Conservation (phyloP, 2,329 filamentous ascomycete genomes). For the Botryotinia narcissicola region DNA sequence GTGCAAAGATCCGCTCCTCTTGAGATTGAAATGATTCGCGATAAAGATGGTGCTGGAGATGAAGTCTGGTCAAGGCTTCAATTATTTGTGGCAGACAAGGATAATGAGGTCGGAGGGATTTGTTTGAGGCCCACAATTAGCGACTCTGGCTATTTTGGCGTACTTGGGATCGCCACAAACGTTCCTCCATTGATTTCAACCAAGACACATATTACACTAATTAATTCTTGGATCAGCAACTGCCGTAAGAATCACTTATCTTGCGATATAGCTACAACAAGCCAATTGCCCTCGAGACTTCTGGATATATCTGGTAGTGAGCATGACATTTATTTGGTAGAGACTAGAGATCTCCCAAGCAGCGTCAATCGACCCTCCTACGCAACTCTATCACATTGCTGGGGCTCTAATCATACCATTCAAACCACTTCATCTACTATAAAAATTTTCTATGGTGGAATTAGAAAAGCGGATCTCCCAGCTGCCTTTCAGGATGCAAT, state of each 20-base stretch:
- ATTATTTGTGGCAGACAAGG: background rate
- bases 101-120: background rate
- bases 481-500: background rate
- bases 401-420: background rate
- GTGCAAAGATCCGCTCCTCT: background rate
- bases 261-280: background rate
- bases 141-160: background rate
- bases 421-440: background rate
- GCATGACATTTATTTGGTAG: background rate
- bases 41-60: background rate
- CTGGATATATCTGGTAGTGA: background rate
- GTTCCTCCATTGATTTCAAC: background rate
- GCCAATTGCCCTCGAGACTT: background rate
- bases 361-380: background rate
- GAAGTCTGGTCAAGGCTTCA: background rate
- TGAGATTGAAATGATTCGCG: background rate
- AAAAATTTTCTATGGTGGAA: no score
- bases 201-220: background rate
- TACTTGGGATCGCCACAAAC: background rate
- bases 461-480: background rate
- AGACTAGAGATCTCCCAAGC: background rate
- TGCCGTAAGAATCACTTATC: background rate
- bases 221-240: background rate
- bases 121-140: background rate
- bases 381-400: background rate